Base-by-base conservation (phyloP, 805 yeast species). In the Zygoascus ofunaensis region DNA sequence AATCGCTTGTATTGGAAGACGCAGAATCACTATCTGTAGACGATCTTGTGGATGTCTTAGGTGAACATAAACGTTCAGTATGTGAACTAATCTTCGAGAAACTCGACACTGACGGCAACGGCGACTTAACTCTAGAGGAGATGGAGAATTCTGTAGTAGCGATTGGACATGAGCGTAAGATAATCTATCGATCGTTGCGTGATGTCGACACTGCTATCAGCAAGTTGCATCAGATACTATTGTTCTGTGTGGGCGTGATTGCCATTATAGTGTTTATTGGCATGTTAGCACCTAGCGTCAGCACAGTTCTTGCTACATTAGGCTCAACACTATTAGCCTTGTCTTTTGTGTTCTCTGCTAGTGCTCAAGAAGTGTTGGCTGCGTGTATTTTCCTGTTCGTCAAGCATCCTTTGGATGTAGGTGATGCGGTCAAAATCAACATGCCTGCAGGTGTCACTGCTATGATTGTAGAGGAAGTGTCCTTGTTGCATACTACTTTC, bases 361-460 rank as follows among this genome's bases (percentile, higher is more conserved):
- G 69, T 8, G 58, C 61, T 14, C 67, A 62, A 43, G 71, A 66
- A 46, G 49, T 66, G n/a, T 55, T 67, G 38, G 57, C 62, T 18
- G 59, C 68, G 3, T 63, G 68, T 46, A 58, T 66, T 12, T 66
- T 62, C 47, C 44, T 66, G 44, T 66, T 66, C 40, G 69, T 63
- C 39, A 66, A 66, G 56, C 71, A 66, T 44, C 71, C 71, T 3
- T 56, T 54, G 40, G 71, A 66, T 46, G 62, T 63, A 5, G 70
- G 70, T n/a, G 71, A 66, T 37, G 44, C 61, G 37, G 63, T 65
- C 10, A 56, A 52, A 33, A 60, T 64, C 7, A 46, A 51, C 10
- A 44, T 53, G 3, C 50, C 55, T 15, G 55, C 55, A 10, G 55
- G 50, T 23, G 39, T 48, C 20, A 47, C 52, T 2, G 52, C 60